Base-by-base conservation (phyloP, 2,329 filamentous ascomycete genomes). In the Cercospora sesami region DNA sequence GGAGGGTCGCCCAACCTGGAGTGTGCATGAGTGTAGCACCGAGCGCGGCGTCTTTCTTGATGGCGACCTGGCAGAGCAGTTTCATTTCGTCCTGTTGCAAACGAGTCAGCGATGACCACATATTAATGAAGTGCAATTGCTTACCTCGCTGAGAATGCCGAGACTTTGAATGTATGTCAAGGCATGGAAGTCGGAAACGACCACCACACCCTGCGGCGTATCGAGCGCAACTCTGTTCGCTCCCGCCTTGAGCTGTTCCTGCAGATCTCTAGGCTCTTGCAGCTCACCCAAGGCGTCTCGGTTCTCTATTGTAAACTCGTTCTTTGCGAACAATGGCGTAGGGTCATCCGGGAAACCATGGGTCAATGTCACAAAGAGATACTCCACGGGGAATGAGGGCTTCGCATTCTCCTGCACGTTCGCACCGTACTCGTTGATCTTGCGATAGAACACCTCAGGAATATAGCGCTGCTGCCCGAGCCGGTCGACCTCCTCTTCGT, bases 401-500 rank as follows among this genome's bases (percentile, higher is more conserved):
- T 97, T 98, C 26, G 95, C 95, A 75, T 97, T 98, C 80, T 98
- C 93, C 78, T 97, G 95, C 7, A 98, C 95, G 74, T 94, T 97
- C 71, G 91, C 92, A 36, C 94, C 94, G 77, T 99, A 97, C 79
- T 99, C 94, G 80, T 99, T 99, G 80, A 97, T 93, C 73, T 88
- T 90, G 69, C 94, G 89, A 82, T 96, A 99, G 81, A 98, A 99
- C 4, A 99, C 94, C 76, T 99, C 95, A 0, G 95, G 95, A 23
- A 99, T 96, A 77, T 99, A 99, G 74, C 94, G 87, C 26, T 90
- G 89, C 65, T 88, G 89, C 81, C 83, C 65, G 83, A 88, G 73
- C 12, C 78, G 88, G 71, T 93, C 90, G 62, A 94, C 91, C 74
- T 97, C 93, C 68, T 94, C 91, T 77, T 98, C 94, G 26, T 91